These are phyloP conservation scores for Pisolithus thermaeus DNA, from an alignment of 1,284 basidiomycete species.

Conservation along the genomic window DNA sequence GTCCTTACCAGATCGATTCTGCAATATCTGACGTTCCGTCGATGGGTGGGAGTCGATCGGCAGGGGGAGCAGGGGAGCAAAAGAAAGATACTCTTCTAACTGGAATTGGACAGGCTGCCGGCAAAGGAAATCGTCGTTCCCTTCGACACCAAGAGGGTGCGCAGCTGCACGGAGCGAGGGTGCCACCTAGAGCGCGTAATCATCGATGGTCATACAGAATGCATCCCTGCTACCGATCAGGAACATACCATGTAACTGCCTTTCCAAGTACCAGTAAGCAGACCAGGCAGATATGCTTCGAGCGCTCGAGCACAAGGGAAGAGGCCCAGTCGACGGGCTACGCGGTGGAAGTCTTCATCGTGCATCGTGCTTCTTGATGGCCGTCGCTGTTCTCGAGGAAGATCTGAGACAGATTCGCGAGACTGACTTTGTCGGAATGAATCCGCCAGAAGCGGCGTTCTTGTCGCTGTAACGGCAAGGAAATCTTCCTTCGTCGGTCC, in stretches of 20 bases:
- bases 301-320: slow-evolving; percentile 24
- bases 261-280: slow-evolving; percentile 51
- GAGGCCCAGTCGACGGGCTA: slow-evolving; percentile 20
- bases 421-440: slow-evolving; percentile 19
- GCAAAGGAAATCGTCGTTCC: slow-evolving; percentile 26
- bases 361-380: slow-evolving; percentile 31
- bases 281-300: slow-evolving; percentile 33
- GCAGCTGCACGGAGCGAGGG: slow-evolving; percentile 14
- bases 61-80: slow-evolving; percentile 27
- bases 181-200: slow-evolving; percentile 21
- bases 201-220: slow-evolving; percentile 11
- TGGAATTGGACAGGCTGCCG: slow-evolving; percentile 31
- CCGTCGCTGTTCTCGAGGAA: slow-evolving; percentile 29
- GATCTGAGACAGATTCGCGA: slow-evolving; percentile 30
- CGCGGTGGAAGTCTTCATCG: slow-evolving; percentile 38
- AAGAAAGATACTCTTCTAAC: slow-evolving; percentile 26
- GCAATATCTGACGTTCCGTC: slow-evolving; percentile 23
- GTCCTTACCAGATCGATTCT: slow-evolving; percentile 18
- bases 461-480: slow-evolving; percentile 23
- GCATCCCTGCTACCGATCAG: slow-evolving; percentile 9
- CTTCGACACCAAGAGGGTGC: slow-evolving; percentile 7
- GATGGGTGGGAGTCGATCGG: slow-evolving; percentile 19
- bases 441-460: slow-evolving; percentile 44
- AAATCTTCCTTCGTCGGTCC: slow-evolving; percentile 53
- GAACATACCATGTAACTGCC: slow-evolving; percentile 46